A percentile compares a stretch with the other conserved stretches of the same genome.
Evolutionary conservation across 2,329 filamentous ascomycete genomes (phyloP).

Genomic region (Colletotrichum incanum): DNA sequence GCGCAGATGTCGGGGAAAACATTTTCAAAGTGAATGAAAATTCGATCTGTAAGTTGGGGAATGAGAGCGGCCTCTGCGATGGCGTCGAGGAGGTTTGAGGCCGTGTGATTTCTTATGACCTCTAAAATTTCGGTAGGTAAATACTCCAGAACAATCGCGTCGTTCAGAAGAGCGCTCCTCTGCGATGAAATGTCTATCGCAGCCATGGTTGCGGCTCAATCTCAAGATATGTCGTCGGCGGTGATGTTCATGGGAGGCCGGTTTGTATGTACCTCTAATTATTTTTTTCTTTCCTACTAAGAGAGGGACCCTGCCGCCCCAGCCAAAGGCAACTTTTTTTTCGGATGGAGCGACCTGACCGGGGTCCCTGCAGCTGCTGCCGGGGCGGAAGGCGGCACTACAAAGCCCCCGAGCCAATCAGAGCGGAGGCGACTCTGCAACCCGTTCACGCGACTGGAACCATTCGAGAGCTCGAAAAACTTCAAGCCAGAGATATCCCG

Average conservation of each 20-base stretch:
- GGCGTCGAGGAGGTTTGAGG: conserved; percentile 79
- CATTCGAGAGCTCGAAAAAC: conserved; percentile 58
- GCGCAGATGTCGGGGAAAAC: conserved; percentile 88
- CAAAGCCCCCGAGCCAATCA: conserved; percentile 58
- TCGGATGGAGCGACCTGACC: conserved; percentile 36
- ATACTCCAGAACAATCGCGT: conserved; percentile 68
- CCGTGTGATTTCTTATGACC: conserved; percentile 75
- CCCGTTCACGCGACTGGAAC: conserved; percentile 44
- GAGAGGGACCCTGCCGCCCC: conserved; percentile 38
- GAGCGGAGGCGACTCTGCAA: conserved; percentile 37
- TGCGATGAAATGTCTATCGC: conserved; percentile 69
- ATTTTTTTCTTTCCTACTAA: conserved; percentile 47
- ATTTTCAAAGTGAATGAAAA: conserved; percentile 82
- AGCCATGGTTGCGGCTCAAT: conserved; percentile 62
- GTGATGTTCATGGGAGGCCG: conserved; percentile 37
- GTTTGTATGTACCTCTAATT: conserved; percentile 46
- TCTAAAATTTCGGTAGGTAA: conserved; percentile 80
- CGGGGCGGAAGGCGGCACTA: conserved; percentile 51
- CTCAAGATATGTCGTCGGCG: conserved; percentile 40
- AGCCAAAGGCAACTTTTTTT: conserved; percentile 55
- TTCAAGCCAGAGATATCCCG: conserved; percentile 50
- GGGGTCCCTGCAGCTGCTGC: conserved; percentile 45
- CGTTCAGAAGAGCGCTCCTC: conserved; percentile 70
- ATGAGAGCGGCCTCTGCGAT: conserved; percentile 80
- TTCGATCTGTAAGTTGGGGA: conserved; percentile 77